Evolutionary conservation across 2,329 filamentous ascomycete genomes (phyloP).

Genomic region (Colletotrichum lupini): DNA sequence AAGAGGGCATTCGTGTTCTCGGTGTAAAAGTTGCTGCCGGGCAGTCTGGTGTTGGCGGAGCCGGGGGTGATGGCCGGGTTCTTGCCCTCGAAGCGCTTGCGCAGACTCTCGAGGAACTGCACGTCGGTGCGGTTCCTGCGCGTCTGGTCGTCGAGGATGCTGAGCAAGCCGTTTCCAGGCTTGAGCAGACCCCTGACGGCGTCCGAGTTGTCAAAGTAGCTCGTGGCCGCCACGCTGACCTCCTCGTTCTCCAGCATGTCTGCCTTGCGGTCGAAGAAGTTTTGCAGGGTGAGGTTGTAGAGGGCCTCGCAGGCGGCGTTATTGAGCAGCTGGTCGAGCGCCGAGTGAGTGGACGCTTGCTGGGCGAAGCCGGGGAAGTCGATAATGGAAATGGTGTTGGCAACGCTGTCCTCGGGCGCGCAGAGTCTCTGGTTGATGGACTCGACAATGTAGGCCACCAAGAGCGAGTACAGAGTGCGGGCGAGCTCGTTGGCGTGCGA

Average conservation of each 20-base stretch:
- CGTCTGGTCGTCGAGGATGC: constrained; percentile 96
- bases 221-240: constrained; percentile 87
- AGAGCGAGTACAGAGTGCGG: constrained; percentile 89
- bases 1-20: constrained; percentile 85
- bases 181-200: constrained; percentile 93
- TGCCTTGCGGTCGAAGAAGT: constrained; percentile 94
- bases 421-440: constrained; percentile 90
- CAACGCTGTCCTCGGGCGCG: constrained; percentile 86
- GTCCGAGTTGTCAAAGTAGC: constrained; percentile 98
- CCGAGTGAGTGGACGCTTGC: constrained; percentile 82
- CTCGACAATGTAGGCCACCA: constrained; percentile 95
- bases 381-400: constrained; percentile 93
- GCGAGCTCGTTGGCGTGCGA: constrained; percentile 95
- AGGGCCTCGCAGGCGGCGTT: constrained; percentile 93
- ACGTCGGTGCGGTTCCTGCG: constrained; percentile 87
- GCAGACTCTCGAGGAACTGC: constrained; percentile 89
- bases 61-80: constrained; percentile 89
- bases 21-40: constrained; percentile 90
- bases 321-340: constrained; percentile 91
- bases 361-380: constrained; percentile 97
- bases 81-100: constrained; percentile 94
- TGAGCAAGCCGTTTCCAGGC: constrained; percentile 89
- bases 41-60: constrained; percentile 78
- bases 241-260: constrained; percentile 96
- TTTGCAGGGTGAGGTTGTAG: constrained; percentile 93